Base-by-base conservation (phyloP, 2,329 filamentous ascomycete species). In the Thelonectria discophora region DNA sequence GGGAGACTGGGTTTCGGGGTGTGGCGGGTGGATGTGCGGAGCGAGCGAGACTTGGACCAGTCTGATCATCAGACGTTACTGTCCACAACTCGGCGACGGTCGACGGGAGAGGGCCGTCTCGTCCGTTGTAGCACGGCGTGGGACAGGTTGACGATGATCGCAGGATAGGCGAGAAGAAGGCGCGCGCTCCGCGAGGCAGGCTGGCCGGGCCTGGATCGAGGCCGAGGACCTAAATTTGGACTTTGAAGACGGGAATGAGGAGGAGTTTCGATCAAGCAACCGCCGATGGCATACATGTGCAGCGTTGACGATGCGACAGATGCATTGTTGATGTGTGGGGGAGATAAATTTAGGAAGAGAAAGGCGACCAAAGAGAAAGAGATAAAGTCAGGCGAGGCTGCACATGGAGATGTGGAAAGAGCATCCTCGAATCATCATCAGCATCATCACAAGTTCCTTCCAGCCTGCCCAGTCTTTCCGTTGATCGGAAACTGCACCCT, bases 111-210 rank as follows among this genome's bases (percentile, higher is more conserved):
- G 57, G 57, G 52, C 61, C 57, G 18, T 49, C 18, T 18, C 21
- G 45, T 32, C 12, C n/a, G 24, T 27, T 32, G 47, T n/a, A 48
- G 34, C 20, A 37, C 47, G 55, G 40, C 47, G 40, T 48, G 43
- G 48, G 53, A 63, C 61, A 53, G 61, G 61, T 51, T 60, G 49
- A 37, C 52, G 40, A n/a, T 54, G 61, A 27, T 42, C 30, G 27
- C 53, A 17, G 20, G 54, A 56, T 20, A 20, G 24, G 47, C 40
- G 52, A 55, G 52, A 27, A 42, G 51, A 55, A 63, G 60, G 60
- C 60, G 60, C 60, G 60, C 60, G 60, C 60, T 34, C 54, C 55
- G 50, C 56, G 60, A 63, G 39, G 60, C 60, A 63, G 40, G 30
- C n/a, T 34, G 58, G 43, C 52, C 58, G 10, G 58, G 52, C 42